Conservation (phyloP, 345 rosid genomes). For the Combretum micranthum region DNA sequence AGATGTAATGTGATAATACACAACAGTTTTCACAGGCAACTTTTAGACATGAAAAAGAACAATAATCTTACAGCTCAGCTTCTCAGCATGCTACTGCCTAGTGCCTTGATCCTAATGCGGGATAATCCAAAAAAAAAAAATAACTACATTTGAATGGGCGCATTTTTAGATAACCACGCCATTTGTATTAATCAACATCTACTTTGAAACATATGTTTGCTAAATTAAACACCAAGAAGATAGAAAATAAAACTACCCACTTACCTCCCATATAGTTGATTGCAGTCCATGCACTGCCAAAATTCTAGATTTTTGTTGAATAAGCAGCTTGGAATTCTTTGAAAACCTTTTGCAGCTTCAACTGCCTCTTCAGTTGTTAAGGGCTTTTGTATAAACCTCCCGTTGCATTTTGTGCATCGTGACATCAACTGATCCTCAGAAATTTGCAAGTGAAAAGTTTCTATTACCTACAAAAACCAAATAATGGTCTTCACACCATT, state of each 20-base stretch:
- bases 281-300: slow-evolving; percentile 97
- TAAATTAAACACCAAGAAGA: background rate
- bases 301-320: slow-evolving; percentile 79
- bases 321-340: slow-evolving; percentile 77
- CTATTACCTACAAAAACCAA: slow-evolving; percentile 48
- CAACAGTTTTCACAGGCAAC: no score
- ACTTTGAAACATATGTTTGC: background rate
- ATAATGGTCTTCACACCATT: background rate
- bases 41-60: no score
- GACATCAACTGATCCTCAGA: slow-evolving; percentile 78
- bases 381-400: slow-evolving; percentile 82
- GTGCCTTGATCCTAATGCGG: no score
- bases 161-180: background rate
- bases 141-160: no score
- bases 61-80: no score
- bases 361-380: slow-evolving; percentile 73
- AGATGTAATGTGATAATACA: no score
- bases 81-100: no score
- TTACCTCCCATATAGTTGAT: slow-evolving; percentile 99
- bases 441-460: slow-evolving; percentile 59
- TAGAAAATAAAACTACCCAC: background rate
- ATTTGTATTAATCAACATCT: background rate
- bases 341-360: slow-evolving; percentile 94
- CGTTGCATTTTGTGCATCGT: slow-evolving; percentile 92
- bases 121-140: no score